These are phyloP conservation scores for Wallacemonas collosoma DNA, from an alignment of 208 protist genomes.

Conservation along the genomic window DNA sequence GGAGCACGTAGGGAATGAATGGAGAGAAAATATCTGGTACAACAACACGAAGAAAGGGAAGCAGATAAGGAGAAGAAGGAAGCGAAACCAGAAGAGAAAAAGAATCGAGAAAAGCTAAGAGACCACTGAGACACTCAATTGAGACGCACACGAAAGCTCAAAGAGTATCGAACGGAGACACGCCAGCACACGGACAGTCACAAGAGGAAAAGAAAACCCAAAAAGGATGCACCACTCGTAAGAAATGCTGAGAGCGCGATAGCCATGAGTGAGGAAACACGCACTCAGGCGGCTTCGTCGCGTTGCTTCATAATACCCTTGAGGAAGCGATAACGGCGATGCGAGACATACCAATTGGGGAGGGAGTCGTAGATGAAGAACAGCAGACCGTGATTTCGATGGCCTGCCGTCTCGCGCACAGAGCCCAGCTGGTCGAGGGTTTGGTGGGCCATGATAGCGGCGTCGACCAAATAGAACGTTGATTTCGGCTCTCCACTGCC, in stretches of 20 bases:
- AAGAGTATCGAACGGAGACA: no score
- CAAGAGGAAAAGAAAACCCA: no score
- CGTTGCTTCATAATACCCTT: constrained; percentile 42
- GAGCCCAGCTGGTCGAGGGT: constrained; percentile 41
- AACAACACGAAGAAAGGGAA: neutral
- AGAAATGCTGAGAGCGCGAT: no score
- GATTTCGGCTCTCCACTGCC: constrained; percentile 26
- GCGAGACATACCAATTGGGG: constrained; percentile 26
- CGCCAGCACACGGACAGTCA: no score
- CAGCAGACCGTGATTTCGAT: constrained; percentile 41
- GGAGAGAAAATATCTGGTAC: neutral
- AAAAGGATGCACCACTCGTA: no score
- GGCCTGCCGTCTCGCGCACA: constrained; percentile 24
- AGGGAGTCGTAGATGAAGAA: constrained; percentile 24
- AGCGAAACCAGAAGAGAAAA: constrained; percentile 3
- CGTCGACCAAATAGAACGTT: constrained; percentile 36
- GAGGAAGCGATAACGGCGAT: constrained; percentile 30
- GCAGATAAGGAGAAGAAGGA: constrained; percentile 9
- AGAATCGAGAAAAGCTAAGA: neutral
- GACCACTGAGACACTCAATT: no score
- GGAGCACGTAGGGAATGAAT: neutral
- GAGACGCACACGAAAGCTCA: no score
- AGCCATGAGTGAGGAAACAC: neutral
- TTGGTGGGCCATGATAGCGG: constrained; percentile 34
- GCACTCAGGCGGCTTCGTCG: neutral